Evolutionary conservation across 2,329 filamentous ascomycete genomes (phyloP).

Genomic region (Fusarium sp.): DNA sequence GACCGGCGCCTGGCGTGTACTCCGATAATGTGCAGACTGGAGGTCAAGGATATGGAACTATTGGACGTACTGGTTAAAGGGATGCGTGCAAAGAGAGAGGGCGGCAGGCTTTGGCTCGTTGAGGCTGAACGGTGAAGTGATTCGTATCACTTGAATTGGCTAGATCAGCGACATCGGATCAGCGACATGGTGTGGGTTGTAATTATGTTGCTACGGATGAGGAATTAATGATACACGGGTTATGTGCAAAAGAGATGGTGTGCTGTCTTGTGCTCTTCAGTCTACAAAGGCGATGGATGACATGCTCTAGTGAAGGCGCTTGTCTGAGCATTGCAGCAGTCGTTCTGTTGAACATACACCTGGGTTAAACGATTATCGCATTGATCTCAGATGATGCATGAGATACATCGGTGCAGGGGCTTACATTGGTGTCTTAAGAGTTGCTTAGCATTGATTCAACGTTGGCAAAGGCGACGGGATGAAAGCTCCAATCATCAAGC

Average conservation of each 20-base stretch:
- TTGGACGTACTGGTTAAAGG: constrained; percentile 51
- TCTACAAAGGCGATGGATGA: neutral
- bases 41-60: constrained; percentile 72
- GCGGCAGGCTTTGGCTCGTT: neutral
- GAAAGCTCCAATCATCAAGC: constrained; percentile 18
- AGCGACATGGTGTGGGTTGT: neutral
- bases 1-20: constrained; percentile 76
- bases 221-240: constrained; percentile 2
- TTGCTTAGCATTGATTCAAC: neutral
- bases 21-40: constrained; percentile 79
- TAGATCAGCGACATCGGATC: neutral
- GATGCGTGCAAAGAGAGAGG: neutral
- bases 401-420: neutral
- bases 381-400: neutral
- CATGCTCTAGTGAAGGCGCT: neutral
- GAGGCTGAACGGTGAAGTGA: neutral
- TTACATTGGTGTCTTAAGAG: neutral
- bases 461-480: neutral
- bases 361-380: neutral
- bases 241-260: neutral
- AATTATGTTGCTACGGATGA: neutral
- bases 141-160: neutral
- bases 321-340: neutral
- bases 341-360: neutral
- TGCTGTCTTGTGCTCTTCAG: neutral